Evolutionary conservation across 2,329 filamentous ascomycete genomes (phyloP).

Genomic region (Pezicula rhizophila): DNA sequence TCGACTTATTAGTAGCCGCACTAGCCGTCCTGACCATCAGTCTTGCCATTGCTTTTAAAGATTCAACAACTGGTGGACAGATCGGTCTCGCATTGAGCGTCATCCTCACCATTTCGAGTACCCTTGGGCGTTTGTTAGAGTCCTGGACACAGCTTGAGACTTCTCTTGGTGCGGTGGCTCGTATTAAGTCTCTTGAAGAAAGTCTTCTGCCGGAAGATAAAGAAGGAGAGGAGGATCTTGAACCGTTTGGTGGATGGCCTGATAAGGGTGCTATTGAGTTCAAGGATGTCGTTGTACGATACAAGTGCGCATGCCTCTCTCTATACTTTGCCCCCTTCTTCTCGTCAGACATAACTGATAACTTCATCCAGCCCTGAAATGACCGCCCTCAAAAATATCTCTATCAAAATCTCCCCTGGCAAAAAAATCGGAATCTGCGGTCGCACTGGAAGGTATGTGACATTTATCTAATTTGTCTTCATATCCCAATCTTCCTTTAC

Average conservation of each 20-base stretch:
- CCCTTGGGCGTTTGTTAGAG: conserved; percentile 23
- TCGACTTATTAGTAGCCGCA: conserved; percentile 24
- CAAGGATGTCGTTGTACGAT: conserved; percentile 21
- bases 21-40: conserved; percentile 12
- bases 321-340: neutral
- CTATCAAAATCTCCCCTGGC: no score
- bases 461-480: no score
- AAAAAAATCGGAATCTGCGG: no score
- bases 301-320: conserved; percentile 9
- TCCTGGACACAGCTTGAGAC: conserved; percentile 54
- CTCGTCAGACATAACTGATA: no score
- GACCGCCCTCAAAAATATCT: no score
- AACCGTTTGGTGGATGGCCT: conserved; percentile 24
- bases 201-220: conserved; percentile 32
- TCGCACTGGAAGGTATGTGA: no score
- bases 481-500: no score
- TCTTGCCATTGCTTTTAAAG: conserved; percentile 11
- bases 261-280: conserved; percentile 26
- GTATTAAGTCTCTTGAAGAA: conserved; percentile 32
- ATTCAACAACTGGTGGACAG: conserved; percentile 12
- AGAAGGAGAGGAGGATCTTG: conserved; percentile 2
- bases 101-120: conserved; percentile 16
- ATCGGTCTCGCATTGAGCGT: conserved; percentile 21
- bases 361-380: no score
- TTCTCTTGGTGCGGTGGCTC: conserved; percentile 48